These are phyloP conservation scores for Terfezia boudieri DNA, from an alignment of 495 filamentous ascomycete genomes.

Conservation along the genomic window DNA sequence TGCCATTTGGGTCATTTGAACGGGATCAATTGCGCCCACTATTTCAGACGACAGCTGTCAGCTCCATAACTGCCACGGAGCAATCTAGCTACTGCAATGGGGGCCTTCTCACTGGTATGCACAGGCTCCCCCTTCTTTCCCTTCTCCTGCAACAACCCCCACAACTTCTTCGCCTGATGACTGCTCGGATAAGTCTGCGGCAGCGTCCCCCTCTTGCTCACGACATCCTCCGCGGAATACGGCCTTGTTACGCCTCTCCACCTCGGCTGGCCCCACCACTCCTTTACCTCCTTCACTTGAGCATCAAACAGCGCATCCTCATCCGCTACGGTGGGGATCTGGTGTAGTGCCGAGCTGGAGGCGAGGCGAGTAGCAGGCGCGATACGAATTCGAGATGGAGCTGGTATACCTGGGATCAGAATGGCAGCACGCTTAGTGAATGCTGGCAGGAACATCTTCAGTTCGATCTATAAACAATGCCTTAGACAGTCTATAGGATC, in stretches of 20 bases:
- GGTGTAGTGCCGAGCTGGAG: neutral
- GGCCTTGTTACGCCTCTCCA: constrained; percentile 78
- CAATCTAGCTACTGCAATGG: neutral
- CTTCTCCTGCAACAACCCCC: constrained; percentile 59
- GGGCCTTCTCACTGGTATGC: constrained; percentile 47
- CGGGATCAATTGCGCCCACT: constrained; percentile 95
- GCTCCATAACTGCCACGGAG: neutral
- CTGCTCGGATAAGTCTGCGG: constrained; percentile 77
- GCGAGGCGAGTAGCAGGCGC: neutral
- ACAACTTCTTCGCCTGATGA: constrained; percentile 82
- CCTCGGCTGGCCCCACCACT: constrained; percentile 68
- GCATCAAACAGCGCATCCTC: constrained; percentile 64
- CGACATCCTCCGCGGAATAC: constrained; percentile 75
- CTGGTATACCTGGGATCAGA: constrained; percentile 5
- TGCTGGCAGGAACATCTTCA: no score
- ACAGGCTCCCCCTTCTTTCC: constrained; percentile 60
- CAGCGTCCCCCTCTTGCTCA: constrained; percentile 72
- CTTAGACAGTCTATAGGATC: no score
- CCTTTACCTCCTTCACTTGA: constrained; percentile 58
- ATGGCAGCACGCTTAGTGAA: neutral
- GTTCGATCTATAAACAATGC: no score
- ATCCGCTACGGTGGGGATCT: constrained; percentile 21
- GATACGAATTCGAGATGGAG: neutral
- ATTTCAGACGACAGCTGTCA: neutral
- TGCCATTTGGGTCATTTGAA: constrained; percentile 98